These are phyloP conservation scores for Patellaria atrata DNA, from an alignment of 495 filamentous ascomycete genomes.

Conservation along the genomic window DNA sequence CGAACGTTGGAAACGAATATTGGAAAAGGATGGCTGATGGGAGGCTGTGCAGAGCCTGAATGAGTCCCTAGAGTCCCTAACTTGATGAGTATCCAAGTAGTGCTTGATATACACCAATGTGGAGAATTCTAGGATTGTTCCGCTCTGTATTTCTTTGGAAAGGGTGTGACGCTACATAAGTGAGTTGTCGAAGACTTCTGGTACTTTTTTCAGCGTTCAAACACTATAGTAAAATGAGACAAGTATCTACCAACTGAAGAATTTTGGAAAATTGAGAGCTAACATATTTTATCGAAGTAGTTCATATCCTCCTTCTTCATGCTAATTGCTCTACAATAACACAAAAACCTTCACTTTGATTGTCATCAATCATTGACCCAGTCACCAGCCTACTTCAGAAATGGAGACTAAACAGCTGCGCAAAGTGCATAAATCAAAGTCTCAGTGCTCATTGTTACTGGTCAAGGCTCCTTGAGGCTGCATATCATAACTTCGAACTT, in stretches of 20 bases:
- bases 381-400: neutral
- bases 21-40: slow-evolving; percentile 1
- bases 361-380: neutral
- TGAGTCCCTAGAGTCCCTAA: neutral
- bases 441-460: neutral
- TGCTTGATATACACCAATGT: too few species aligned
- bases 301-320: too few species aligned
- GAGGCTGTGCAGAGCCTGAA: slow-evolving; percentile 2
- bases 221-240: too few species aligned
- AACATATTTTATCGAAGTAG: too few species aligned
- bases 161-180: too few species aligned
- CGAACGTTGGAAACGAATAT: neutral
- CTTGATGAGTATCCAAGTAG: neutral
- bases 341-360: neutral
- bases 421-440: slow-evolving; percentile 1
- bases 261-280: too few species aligned
- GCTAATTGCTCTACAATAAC: too few species aligned
- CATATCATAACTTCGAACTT: neutral
- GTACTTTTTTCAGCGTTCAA: too few species aligned
- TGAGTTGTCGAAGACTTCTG: too few species aligned
- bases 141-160: too few species aligned
- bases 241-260: too few species aligned
- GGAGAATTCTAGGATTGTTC: too few species aligned
- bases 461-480: neutral
- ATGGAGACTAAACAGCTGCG: neutral